Evolutionary conservation across 441 rosid species (phyloP), one percentile per base, ranked within the genome.

Genomic region (Flueggea neowawraea): DNA sequence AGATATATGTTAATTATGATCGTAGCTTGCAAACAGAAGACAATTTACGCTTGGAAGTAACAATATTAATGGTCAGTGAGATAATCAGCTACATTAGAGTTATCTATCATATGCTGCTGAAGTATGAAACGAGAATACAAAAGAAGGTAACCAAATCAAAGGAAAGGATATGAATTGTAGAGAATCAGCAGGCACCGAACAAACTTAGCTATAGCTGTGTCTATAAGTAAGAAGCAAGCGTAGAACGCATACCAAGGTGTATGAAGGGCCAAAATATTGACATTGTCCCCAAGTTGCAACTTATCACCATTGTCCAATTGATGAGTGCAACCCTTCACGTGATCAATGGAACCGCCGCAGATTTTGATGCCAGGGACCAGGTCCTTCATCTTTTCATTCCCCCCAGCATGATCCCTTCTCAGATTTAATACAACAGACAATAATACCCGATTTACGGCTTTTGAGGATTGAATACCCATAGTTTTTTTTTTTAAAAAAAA

Each of bases 341-440:
- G 78, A 75, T 90, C 97, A 22, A 88, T 31, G 17, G 98, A 88
- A 58, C 97, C 96, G 32, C 96, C 97, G 39, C 81, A 90, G 6
- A 93, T 86, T 79, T 82, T 79, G 69, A 93, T 84, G 51, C 80
- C 96, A 17, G 91, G 87, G 33, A 93, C 67, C 65, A 87, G 70
- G 68, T 79, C 61, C 84, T 82, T 93, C 10, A 93, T 84, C 79
- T 78, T 85, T 47, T 80, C 91, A 63, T 93, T 93, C 6, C 98
- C 97, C 49, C 97, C 95, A 5, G 98, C 89, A 74, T 93, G 98
- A 78, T 90, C 97, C 98, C 96, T 90, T 55, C 50, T 22, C 64
- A 66, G n/a, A 16, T 22, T 22, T 22, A 22, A 22, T 22, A 22
- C 28, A 22, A 22, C 28, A 22, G 28, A 22, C 28, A 36, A 58